A percentile compares a stretch with the other conserved stretches of the same genome.
These are phyloP conservation scores for Mikania micrantha DNA, from an alignment of 129 eudicot genomes.

Conservation along the genomic window DNA sequence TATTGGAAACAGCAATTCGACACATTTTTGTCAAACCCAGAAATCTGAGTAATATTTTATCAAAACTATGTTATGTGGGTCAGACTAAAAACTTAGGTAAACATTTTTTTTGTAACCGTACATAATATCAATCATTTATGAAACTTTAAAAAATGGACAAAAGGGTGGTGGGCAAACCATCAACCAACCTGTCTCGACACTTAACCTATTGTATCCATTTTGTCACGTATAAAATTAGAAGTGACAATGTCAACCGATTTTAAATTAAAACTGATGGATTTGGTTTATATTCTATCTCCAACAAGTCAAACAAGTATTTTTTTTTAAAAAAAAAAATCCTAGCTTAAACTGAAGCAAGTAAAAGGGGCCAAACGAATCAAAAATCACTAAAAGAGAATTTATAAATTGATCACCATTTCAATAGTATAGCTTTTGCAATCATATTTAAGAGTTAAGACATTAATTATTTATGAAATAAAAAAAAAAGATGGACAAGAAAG, in stretches of 20 bases:
- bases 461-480: background rate
- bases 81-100: no score
- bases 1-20: background rate
- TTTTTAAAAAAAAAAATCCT: background rate
- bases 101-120: background rate
- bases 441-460: background rate
- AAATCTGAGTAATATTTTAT: background rate
- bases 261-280: background rate
- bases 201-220: background rate
- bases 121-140: background rate
- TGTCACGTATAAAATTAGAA: no score
- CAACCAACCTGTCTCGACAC: background rate
- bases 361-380: background rate
- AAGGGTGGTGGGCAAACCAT: background rate
- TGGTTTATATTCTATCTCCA: background rate
- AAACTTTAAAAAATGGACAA: background rate
- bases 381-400: background rate
- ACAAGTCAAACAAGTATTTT: background rate
- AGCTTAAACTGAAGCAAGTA: background rate
- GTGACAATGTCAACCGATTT: background rate
- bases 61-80: no score
- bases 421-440: background rate
- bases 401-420: background rate
- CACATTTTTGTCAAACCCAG: background rate
- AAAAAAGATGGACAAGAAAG: background rate